Conservation (phyloP, 1,284 basidiomycete species). For the Vanrija pseudolonga region DNA sequence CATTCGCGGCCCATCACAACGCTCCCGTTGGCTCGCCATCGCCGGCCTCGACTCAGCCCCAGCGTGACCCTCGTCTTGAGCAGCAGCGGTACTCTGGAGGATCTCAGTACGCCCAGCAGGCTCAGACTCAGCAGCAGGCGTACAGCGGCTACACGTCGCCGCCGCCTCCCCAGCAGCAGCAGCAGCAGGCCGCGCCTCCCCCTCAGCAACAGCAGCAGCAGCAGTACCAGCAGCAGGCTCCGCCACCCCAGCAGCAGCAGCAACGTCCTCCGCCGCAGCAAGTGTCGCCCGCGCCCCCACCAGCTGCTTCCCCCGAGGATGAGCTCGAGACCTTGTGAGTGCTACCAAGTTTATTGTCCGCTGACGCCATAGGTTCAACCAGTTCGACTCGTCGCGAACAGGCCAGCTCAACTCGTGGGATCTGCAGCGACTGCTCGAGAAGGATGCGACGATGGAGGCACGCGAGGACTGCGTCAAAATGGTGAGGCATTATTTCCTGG, state of each 20-base stretch:
- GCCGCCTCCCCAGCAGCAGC: constrained; percentile 12
- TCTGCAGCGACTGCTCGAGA: constrained; percentile 43
- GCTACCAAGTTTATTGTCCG: neutral
- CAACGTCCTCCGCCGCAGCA: constrained; percentile 12
- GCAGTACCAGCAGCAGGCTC: constrained; percentile 9
- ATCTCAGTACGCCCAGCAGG: constrained; percentile 4
- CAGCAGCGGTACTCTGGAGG: constrained; percentile 6
- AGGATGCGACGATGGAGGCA: constrained; percentile 47
- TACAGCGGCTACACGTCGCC: constrained; percentile 3
- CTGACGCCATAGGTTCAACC: constrained; percentile 33
- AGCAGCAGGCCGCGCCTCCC: constrained; percentile 3
- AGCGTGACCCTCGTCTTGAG: constrained; percentile 12
- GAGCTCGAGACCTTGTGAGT: constrained; percentile 39
- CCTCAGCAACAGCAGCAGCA: constrained; percentile 9
- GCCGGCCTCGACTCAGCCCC: constrained; percentile 1
- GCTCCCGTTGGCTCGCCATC: too few relatives aligned
- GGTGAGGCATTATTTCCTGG: constrained; percentile 24
- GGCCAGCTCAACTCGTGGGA: constrained; percentile 45
- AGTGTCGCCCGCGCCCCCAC: constrained; percentile 1
- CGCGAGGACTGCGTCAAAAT: constrained; percentile 51
- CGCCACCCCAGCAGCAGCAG: constrained; percentile 8
- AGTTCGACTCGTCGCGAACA: constrained; percentile 41
- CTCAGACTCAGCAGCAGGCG: neutral
- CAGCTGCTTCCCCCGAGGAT: constrained; percentile 14
- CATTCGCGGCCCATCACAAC: too few relatives aligned